A percentile compares a stretch with the other conserved stretches of the same genome.
phyloP scores from a whole-genome alignment of 306 rosid genomes.

The Citrullus colocynthis region DNA sequence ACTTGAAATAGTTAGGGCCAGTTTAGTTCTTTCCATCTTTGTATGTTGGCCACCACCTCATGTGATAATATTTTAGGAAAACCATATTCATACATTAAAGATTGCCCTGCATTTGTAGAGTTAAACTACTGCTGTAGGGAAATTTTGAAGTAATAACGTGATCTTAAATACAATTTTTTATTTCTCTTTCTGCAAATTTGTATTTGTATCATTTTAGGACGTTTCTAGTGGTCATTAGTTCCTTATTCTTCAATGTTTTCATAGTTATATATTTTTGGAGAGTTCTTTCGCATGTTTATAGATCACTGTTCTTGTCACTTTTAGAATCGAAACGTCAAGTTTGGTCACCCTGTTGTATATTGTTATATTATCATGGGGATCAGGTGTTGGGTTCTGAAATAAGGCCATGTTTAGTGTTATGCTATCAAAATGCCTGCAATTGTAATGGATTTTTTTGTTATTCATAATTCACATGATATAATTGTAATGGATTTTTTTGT shows the following conservation, averaged over 20 bases:
- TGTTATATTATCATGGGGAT: background rate
- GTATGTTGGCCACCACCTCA: background rate
- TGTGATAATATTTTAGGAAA: background rate
- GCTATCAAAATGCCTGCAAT: no score
- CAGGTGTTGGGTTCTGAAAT: background rate
- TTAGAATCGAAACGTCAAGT: background rate
- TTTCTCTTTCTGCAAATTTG: background rate
- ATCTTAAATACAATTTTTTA: background rate
- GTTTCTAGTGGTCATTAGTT: no score
- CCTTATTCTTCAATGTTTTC: no score
- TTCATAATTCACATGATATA: no score
- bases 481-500: no score
- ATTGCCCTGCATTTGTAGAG: background rate
- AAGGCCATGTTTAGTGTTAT: background rate
- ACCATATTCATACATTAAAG: background rate
- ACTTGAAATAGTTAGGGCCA: background rate
- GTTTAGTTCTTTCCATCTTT: background rate
- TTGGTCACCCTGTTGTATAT: background rate
- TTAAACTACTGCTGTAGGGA: background rate
- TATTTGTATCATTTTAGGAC: background rate
- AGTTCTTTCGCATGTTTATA: background rate
- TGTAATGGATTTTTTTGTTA: no score
- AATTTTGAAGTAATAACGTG: background rate
- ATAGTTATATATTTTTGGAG: no score
- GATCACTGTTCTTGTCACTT: background rate